Conservation (phyloP, 2,329 filamentous ascomycete species). For the Aspergillus sp. region DNA sequence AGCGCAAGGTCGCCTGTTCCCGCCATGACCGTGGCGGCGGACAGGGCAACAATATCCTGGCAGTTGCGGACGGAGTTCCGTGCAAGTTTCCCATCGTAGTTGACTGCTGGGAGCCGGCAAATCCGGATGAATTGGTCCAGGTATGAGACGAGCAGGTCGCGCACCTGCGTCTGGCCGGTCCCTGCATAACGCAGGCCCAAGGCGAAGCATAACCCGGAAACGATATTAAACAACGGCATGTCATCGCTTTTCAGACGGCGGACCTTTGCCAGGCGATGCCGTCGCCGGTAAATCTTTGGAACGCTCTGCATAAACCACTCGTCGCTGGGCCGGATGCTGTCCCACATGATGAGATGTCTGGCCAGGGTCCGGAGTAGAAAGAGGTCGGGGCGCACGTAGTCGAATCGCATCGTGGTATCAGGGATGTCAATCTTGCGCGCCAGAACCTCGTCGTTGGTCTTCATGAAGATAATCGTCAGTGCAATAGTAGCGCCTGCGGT, state of each 20-base stretch:
- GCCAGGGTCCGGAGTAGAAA: slow-evolving; percentile 83
- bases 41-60: slow-evolving; percentile 75
- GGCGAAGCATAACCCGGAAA: slow-evolving; percentile 77
- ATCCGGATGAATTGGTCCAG: slow-evolving; percentile 80
- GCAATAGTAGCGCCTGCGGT: slow-evolving; percentile 90
- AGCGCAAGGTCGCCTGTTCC: slow-evolving; percentile 83
- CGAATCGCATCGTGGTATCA: slow-evolving; percentile 80
- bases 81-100: slow-evolving; percentile 77
- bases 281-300: slow-evolving; percentile 57
- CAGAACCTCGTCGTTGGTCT: slow-evolving; percentile 77
- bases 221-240: slow-evolving; percentile 84
- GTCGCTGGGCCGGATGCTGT: slow-evolving; percentile 61
- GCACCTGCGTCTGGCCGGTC: slow-evolving; percentile 58
- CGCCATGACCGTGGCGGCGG: slow-evolving; percentile 83
- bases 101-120: slow-evolving; percentile 50
- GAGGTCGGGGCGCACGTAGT: slow-evolving; percentile 89
- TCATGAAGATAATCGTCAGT: slow-evolving; percentile 89
- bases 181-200: slow-evolving; percentile 66
- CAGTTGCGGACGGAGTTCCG: slow-evolving; percentile 80
- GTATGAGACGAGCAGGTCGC: slow-evolving; percentile 74
- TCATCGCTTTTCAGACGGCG: slow-evolving; percentile 65
- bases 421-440: slow-evolving; percentile 90
- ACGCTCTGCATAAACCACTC: slow-evolving; percentile 69
- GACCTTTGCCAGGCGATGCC: slow-evolving; percentile 52
- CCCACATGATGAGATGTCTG: slow-evolving; percentile 89